phyloP scores from a whole-genome alignment of 257 asterid genomes.

The Echites panduratus region DNA sequence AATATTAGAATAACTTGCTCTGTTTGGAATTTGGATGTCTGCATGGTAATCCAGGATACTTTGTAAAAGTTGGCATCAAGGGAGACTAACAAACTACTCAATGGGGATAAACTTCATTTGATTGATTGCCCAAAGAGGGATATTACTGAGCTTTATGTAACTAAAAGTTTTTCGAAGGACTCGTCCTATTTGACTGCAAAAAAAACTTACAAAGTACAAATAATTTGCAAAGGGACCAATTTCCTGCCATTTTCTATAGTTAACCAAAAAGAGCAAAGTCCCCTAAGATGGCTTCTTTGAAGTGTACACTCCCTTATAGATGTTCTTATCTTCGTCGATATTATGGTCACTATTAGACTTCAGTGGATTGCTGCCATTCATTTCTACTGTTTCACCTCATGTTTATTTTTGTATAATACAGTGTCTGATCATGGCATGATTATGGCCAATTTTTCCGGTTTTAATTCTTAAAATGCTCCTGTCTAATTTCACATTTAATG shows the following conservation, averaged over 20 bases:
- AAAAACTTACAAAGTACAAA: not conserved
- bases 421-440: not conserved
- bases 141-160: not conserved
- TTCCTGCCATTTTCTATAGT: not conserved
- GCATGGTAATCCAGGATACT: not conserved
- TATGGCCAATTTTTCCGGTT: not conserved
- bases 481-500: slow-evolving; percentile 33
- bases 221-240: not conserved
- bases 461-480: slow-evolving; percentile 19
- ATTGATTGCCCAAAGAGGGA: not conserved
- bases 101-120: not conserved
- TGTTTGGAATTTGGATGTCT: not conserved
- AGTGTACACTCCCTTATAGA: not conserved
- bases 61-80: not conserved
- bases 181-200: not conserved
- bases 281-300: not conserved
- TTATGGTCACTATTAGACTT: too few species aligned
- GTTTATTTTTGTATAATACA: not conserved
- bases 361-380: not conserved
- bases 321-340: not conserved
- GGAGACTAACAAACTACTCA: not conserved
- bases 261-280: not conserved
- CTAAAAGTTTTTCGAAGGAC: not conserved
- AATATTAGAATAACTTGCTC: not conserved
- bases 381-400: not conserved